These are phyloP conservation scores for Volvariella surrecta DNA, from an alignment of 1,284 basidiomycete species.

Conservation along the genomic window DNA sequence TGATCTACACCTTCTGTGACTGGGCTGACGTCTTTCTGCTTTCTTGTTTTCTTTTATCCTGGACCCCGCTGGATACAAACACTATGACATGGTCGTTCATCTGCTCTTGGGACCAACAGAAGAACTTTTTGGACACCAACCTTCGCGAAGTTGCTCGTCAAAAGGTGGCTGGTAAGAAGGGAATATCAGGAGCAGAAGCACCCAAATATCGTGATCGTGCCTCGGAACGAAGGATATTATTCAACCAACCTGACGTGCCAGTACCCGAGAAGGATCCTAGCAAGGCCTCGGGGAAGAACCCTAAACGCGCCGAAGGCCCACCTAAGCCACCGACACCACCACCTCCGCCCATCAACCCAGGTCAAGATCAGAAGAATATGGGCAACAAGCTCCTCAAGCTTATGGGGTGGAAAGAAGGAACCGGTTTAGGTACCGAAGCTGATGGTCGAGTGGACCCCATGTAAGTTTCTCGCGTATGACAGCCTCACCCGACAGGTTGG, in stretches of 20 bases:
- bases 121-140: conserved; percentile 68
- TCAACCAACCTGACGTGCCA: conserved; percentile 85
- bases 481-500: too few species aligned
- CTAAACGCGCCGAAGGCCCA: conserved; percentile 50
- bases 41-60: too few species aligned
- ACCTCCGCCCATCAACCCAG: conserved; percentile 53
- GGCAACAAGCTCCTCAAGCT: conserved; percentile 89
- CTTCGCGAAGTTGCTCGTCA: conserved; percentile 67
- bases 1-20: conserved; percentile 17
- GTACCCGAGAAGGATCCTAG: conserved; percentile 39
- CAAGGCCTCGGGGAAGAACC: conserved; percentile 25
- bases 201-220: conserved; percentile 90
- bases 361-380: conserved; percentile 72
- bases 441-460: conserved; percentile 85
- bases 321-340: conserved; percentile 50
- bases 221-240: conserved; percentile 77
- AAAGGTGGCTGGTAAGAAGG: conserved; percentile 47
- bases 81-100: conserved; percentile 9
- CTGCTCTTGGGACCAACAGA: conserved; percentile 38
- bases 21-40: conserved; percentile 21
- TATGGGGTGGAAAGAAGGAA: conserved; percentile 93
- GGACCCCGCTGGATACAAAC: conserved; percentile 8
- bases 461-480: conserved; percentile 27
- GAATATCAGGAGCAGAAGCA: conserved; percentile 25
- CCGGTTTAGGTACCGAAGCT: conserved; percentile 73